Evolutionary conservation across 345 rosid species (phyloP).

Genomic region (Pseudoturritis turrita): DNA sequence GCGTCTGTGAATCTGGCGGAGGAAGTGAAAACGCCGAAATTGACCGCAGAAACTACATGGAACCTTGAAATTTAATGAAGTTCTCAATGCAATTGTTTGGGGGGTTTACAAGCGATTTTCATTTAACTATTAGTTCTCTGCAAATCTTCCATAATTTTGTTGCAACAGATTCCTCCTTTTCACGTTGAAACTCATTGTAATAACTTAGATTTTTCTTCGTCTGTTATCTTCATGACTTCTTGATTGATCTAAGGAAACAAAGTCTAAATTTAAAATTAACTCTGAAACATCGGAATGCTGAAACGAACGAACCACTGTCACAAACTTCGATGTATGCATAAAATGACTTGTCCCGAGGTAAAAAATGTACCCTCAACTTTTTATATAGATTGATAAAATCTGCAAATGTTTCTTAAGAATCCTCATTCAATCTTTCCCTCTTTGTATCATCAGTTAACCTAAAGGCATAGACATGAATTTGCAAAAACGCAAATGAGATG

Average conservation of each 20-base stretch:
- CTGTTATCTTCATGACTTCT: neutral
- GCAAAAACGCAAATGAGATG: neutral
- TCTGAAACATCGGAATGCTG: too few species aligned
- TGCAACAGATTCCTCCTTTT: neutral
- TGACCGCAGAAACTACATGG: slow-evolving; percentile 77
- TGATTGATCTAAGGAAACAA: too few species aligned
- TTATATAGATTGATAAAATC: neutral
- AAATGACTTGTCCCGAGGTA: neutral
- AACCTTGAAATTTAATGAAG: slow-evolving; percentile 52
- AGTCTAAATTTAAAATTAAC: too few species aligned
- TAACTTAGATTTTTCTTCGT: neutral
- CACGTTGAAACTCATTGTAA: neutral
- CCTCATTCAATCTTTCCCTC: neutral
- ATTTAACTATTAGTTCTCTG: neutral
- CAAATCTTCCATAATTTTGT: neutral
- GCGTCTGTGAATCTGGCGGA: slow-evolving; percentile 70
- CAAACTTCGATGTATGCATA: neutral
- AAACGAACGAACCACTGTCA: neutral
- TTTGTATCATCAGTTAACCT: slow-evolving; percentile 13
- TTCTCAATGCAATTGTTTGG: neutral
- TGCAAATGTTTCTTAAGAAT: neutral
- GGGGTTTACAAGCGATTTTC: neutral
- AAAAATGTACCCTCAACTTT: neutral
- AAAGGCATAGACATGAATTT: slow-evolving; percentile 12
- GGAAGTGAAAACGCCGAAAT: slow-evolving; percentile 55